Base-by-base conservation (phyloP, 2,329 filamentous ascomycete species). In the Ophiostoma pallidulum region DNA sequence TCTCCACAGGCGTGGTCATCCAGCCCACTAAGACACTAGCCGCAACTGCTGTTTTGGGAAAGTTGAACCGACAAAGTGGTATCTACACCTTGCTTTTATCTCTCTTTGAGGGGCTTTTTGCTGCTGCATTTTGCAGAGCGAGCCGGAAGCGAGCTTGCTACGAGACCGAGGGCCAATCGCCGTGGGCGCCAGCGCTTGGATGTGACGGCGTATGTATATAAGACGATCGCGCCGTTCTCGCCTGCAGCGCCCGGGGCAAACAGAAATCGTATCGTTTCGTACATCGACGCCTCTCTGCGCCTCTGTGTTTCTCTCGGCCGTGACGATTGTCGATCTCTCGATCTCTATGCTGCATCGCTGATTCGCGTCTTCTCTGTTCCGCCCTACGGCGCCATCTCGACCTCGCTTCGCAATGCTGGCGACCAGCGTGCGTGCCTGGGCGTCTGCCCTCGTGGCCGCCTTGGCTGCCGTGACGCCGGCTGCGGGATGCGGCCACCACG, bases 401-500 rank as follows among this genome's bases (percentile, higher is more conserved):
- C n/a, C n/a, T n/a, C n/a, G n/a, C n/a, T n/a, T n/a, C 26, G n/a
- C 36, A 29, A 49, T 49, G 47, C 36, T 41, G 4, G 32, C 40
- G 6, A 14, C 35, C 5, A 47, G 36, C 38, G 22, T 54, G 20
- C 45, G 50, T 14, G 46, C 52, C n/a, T 49, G 47, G 48, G 22
- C 41, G 18, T 22, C 48, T 1, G 42, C 48, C 45, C 31, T 50
- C 8, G 29, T 50, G 48, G 51, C 50, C 7, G 47, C 44, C 16
- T 16, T 49, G 24, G 47, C 45, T 40, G 37, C 49, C 5, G 42
- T 48, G n/a, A 28, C 45, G 14, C 47, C 42, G 7, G 31, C 39
- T 9, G 47, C 37, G 24, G 53, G 47, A 33, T 45, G 49, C 20
- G 42, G 60, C 16, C 48, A 62, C n/a, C 59, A 62, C 51, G n/a